phyloP scores from a whole-genome alignment of 2,329 filamentous ascomycete species.

The Coleophoma cylindrospora region DNA sequence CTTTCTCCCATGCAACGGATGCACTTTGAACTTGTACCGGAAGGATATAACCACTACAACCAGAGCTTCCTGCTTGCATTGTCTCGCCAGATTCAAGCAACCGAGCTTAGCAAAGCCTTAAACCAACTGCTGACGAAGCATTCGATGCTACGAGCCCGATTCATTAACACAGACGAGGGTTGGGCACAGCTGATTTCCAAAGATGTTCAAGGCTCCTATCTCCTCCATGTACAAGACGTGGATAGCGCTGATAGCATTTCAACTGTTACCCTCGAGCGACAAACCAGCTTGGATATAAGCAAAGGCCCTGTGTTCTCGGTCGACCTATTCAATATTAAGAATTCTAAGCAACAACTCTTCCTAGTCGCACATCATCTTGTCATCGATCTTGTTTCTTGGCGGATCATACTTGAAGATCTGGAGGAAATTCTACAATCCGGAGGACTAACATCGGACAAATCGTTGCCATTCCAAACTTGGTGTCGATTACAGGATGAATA shows the following conservation, averaged over 20 bases:
- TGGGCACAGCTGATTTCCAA: constrained; percentile 29
- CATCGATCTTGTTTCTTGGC: constrained; percentile 32
- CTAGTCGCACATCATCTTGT: constrained; percentile 19
- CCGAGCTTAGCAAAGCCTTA: not conserved
- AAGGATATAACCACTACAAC: not conserved
- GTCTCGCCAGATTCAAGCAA: not conserved
- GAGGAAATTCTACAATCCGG: constrained; percentile 20
- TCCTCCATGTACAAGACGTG: not conserved
- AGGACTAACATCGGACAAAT: not conserved
- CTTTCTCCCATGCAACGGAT: not conserved
- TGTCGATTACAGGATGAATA: constrained; percentile 25
- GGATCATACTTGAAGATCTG: constrained; percentile 31
- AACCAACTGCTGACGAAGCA: constrained; percentile 26
- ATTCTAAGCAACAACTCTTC: too few relatives aligned
- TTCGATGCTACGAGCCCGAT: constrained; percentile 34
- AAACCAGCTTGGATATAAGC: constrained; percentile 24
- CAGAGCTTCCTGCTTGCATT: not conserved
- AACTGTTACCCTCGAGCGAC: constrained; percentile 15
- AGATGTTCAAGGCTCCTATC: constrained; percentile 16
- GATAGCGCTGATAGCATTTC: not conserved
- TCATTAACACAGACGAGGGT: constrained; percentile 19
- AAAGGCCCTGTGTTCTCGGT: constrained; percentile 13
- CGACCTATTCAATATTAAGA: constrained; percentile 31
- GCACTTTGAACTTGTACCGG: not conserved
- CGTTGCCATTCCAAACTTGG: constrained; percentile 33